Evolutionary conservation across 2,329 filamentous ascomycete genomes (phyloP).

Genomic region (Aspergillus sp.): DNA sequence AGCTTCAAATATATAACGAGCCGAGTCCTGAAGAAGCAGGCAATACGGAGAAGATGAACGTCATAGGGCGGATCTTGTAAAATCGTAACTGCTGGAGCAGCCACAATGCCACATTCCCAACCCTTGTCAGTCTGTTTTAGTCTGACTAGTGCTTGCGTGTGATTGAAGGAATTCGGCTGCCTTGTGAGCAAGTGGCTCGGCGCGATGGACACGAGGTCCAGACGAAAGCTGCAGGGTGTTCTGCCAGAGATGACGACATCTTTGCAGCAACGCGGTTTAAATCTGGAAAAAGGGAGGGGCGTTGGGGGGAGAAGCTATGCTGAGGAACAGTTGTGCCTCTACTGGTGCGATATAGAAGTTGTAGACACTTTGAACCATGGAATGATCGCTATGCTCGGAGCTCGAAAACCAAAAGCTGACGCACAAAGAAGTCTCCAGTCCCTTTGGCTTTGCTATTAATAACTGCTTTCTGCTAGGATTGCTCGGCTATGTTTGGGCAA

Average conservation of each 20-base stretch:
- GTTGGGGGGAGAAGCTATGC: not conserved
- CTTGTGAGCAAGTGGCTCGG: conserved; percentile 20
- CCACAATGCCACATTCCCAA: not conserved
- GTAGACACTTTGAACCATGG: not conserved
- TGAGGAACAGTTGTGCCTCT: not conserved
- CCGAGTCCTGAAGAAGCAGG: not conserved
- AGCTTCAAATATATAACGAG: conserved; percentile 10
- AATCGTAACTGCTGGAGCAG: not conserved
- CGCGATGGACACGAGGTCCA: conserved; percentile 8
- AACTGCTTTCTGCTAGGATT: not conserved
- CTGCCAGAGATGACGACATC: not conserved
- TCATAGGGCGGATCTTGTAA: conserved; percentile 11
- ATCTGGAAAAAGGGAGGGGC: too few relatives aligned
- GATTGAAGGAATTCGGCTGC: conserved; percentile 15
- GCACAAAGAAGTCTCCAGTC: not conserved
- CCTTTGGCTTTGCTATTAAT: not conserved
- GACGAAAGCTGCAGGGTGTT: not conserved
- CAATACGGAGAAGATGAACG: not conserved
- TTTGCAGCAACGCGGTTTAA: not conserved
- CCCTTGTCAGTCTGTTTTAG: conserved; percentile 1
- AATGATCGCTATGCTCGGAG: not conserved
- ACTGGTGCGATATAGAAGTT: too few relatives aligned
- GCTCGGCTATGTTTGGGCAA: not conserved
- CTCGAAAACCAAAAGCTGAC: too few relatives aligned
- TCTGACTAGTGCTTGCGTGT: conserved; percentile 3